These are phyloP conservation scores for Trichoderma pleuroti DNA, from an alignment of 2,329 filamentous ascomycete genomes.

Conservation along the genomic window DNA sequence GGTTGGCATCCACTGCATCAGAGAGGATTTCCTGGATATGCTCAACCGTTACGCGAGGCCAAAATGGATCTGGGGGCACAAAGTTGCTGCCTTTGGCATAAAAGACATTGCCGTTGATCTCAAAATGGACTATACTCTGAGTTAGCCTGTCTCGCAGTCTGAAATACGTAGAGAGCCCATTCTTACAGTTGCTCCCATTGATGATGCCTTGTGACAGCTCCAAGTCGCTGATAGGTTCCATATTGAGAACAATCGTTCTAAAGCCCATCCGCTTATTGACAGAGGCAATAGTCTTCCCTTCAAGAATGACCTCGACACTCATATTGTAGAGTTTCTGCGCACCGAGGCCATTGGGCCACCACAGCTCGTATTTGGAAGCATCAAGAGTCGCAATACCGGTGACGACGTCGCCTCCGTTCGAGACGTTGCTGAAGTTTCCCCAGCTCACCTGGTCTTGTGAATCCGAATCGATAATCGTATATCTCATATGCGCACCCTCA, in stretches of 20 bases:
- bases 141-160: neutral
- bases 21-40: conserved; percentile 2
- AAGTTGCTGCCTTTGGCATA: conserved; percentile 9
- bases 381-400: neutral
- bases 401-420: neutral
- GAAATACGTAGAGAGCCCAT: neutral
- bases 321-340: neutral
- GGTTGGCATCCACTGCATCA: conserved; percentile 1
- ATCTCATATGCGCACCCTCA: neutral
- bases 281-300: neutral
- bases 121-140: conserved; percentile 1
- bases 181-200: conserved; percentile 5
- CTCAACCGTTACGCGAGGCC: neutral
- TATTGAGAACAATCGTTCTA: neutral
- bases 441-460: neutral
- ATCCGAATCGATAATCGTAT: neutral
- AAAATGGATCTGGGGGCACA: conserved; percentile 1
- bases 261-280: conserved; percentile 4
- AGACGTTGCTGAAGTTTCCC: neutral
- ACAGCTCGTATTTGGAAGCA: neutral
- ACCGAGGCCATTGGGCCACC: conserved; percentile 4
- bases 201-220: neutral
- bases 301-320: neutral
- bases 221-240: neutral
- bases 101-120: neutral